phyloP scores from a whole-genome alignment of 2,329 filamentous ascomycete species.

The Colletotrichum tabaci region DNA sequence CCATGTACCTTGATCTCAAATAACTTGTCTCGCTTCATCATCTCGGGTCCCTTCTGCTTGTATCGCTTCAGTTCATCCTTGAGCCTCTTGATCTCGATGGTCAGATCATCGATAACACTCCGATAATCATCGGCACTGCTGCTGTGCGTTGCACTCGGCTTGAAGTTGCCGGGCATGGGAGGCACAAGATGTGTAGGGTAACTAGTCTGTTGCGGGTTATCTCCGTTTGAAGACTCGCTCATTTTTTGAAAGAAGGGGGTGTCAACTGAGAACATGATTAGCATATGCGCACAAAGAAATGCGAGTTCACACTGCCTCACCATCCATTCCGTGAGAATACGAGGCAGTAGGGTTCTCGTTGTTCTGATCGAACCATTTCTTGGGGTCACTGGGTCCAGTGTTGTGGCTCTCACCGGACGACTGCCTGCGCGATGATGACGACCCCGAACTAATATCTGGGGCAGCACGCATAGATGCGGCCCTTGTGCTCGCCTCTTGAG shows the following conservation, averaged over 20 bases:
- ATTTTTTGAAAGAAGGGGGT: constrained; percentile 70
- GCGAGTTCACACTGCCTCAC: constrained; percentile 47
- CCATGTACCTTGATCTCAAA: constrained; percentile 88
- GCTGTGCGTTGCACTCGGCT: constrained; percentile 58
- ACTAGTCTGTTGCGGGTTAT: constrained; percentile 45
- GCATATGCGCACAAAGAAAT: background rate
- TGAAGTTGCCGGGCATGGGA: constrained; percentile 46
- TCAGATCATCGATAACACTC: constrained; percentile 89
- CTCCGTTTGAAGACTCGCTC: constrained; percentile 67
- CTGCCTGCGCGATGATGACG: constrained; percentile 51
- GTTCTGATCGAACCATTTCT: constrained; percentile 68
- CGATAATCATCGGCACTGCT: constrained; percentile 83
- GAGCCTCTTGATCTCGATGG: constrained; percentile 84
- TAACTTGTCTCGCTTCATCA: constrained; percentile 81
- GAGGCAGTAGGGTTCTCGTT: constrained; percentile 64
- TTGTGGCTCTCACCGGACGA: constrained; percentile 66
- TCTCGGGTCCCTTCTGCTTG: constrained; percentile 75
- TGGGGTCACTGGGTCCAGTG: constrained; percentile 65
- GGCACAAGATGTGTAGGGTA: constrained; percentile 45
- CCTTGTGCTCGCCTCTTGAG: constrained; percentile 56
- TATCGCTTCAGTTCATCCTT: constrained; percentile 81
- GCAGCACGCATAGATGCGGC: constrained; percentile 37
- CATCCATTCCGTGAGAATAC: constrained; percentile 64
- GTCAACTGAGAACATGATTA: constrained; percentile 55
- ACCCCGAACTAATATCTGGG: constrained; percentile 37